These are phyloP conservation scores for Aspergillus incahuasiensis DNA, from an alignment of 495 filamentous ascomycete genomes.

Conservation along the genomic window DNA sequence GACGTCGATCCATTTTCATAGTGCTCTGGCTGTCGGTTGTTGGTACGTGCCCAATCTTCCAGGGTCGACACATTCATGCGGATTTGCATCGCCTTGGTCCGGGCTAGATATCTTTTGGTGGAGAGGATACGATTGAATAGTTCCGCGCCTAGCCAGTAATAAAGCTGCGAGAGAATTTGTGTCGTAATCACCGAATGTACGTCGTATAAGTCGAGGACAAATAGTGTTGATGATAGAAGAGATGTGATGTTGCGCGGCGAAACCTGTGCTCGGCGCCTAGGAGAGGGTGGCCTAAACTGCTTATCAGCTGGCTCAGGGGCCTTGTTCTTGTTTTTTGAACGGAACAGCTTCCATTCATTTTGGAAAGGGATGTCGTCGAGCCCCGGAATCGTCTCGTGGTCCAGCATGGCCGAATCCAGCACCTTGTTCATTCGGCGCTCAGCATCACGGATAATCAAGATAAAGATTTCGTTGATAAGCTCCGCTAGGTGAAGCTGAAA, in stretches of 20 bases:
- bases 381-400: slow-evolving; percentile 97
- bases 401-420: slow-evolving; percentile 85
- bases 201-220: slow-evolving; percentile 96
- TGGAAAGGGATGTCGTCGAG: slow-evolving; percentile 96
- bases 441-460: slow-evolving; percentile 97
- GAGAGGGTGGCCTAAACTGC: slow-evolving; percentile 89
- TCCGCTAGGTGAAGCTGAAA: slow-evolving; percentile 93
- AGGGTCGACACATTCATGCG: slow-evolving; percentile 95
- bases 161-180: slow-evolving; percentile 85
- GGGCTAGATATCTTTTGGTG: slow-evolving; percentile 87
- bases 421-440: slow-evolving; percentile 96
- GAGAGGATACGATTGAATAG: slow-evolving; percentile 98
- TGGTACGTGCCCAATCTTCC: slow-evolving; percentile 92
- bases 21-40: slow-evolving; percentile 92
- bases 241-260: slow-evolving; percentile 97
- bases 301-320: slow-evolving; percentile 81
- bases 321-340: slow-evolving; percentile 80
- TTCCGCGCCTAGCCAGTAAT: slow-evolving; percentile 96
- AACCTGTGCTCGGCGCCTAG: slow-evolving; percentile 83
- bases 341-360: slow-evolving; percentile 97
- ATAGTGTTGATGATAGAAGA: slow-evolving; percentile 89
- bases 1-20: slow-evolving; percentile 88
- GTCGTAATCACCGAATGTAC: slow-evolving; percentile 95
- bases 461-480: slow-evolving; percentile 97
- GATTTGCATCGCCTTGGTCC: slow-evolving; percentile 99